A percentile compares a stretch with the other conserved stretches of the same genome.
phyloP scores from a whole-genome alignment of 176 grass and related monocot genomes.

The Triticum timopheevii region DNA sequence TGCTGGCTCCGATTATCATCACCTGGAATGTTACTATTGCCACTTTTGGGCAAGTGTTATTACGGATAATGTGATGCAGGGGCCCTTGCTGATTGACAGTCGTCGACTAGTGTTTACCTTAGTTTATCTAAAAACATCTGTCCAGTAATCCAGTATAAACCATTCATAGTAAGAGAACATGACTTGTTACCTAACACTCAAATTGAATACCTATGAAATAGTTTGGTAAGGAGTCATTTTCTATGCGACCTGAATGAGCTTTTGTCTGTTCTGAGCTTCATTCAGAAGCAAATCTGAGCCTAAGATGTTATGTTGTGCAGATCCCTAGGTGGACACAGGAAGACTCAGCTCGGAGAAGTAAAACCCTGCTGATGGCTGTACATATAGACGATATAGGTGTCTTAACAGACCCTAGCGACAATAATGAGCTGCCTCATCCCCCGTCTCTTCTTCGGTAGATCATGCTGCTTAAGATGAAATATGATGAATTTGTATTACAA shows the following conservation, averaged over 20 bases:
- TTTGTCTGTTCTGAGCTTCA: not conserved
- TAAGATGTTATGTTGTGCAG: conserved; percentile 17
- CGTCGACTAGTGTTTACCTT: not conserved
- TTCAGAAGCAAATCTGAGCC: not conserved
- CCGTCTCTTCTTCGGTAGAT: not conserved
- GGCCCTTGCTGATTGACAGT: not conserved
- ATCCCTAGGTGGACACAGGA: conserved; percentile 9
- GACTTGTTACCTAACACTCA: not conserved
- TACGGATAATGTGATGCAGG: not conserved
- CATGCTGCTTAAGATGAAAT: not conserved
- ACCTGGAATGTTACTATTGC: not conserved
- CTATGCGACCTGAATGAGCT: not conserved
- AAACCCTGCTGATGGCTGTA: conserved; percentile 30
- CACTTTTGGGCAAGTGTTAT: not conserved
- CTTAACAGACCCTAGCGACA: not conserved
- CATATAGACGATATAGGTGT: conserved; percentile 14
- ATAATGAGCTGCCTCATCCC: not conserved
- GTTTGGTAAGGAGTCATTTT: not conserved
- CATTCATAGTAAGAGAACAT: not conserved
- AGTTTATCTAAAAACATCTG: not conserved
- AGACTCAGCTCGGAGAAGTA: conserved; percentile 12
- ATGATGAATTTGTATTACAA: not conserved
- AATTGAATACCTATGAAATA: not conserved
- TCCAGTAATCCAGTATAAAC: not conserved
- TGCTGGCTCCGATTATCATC: not conserved